Percentiles rank a stretch among this genome's conserved stretches.
Conservation (phyloP, 331 rosid genomes). For the Pyrus hybrid region DNA sequence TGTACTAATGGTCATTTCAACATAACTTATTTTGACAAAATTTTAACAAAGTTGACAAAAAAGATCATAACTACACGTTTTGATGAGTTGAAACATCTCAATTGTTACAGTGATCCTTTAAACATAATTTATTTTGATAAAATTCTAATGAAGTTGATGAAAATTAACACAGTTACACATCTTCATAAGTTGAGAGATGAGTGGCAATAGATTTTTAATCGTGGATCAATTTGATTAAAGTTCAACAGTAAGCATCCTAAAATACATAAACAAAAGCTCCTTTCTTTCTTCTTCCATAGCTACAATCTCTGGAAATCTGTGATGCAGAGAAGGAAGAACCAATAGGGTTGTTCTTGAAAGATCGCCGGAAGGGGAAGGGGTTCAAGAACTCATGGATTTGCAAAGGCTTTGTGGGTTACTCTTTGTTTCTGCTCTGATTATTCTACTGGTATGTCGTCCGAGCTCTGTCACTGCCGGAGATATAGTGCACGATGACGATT, state of each 20-base stretch:
- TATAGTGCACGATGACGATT: slow-evolving; percentile 72
- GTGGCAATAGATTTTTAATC: too few relatives aligned
- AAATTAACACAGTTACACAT: too few relatives aligned
- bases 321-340: slow-evolving; percentile 30
- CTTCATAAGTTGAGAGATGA: too few relatives aligned
- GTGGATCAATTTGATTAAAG: too few relatives aligned
- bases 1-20: too few relatives aligned
- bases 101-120: too few relatives aligned
- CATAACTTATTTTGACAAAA: too few relatives aligned
- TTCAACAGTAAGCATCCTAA: background rate
- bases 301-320: background rate
- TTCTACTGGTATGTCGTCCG: slow-evolving; percentile 26
- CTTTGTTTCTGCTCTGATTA: slow-evolving; percentile 17
- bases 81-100: too few relatives aligned
- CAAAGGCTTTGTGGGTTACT: slow-evolving; percentile 25
- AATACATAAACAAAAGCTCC: background rate
- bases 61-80: too few relatives aligned
- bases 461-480: slow-evolving; percentile 65
- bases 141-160: too few relatives aligned
- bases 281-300: background rate
- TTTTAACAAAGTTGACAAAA: too few relatives aligned
- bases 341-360: slow-evolving; percentile 12
- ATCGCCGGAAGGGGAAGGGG: slow-evolving; percentile 3
- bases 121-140: too few relatives aligned
- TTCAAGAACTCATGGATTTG: slow-evolving; percentile 39